Evolutionary conservation across 2,329 filamentous ascomycete genomes (phyloP), one percentile per base, ranked within the genome.

Genomic region (Paecilomyces variotii): DNA sequence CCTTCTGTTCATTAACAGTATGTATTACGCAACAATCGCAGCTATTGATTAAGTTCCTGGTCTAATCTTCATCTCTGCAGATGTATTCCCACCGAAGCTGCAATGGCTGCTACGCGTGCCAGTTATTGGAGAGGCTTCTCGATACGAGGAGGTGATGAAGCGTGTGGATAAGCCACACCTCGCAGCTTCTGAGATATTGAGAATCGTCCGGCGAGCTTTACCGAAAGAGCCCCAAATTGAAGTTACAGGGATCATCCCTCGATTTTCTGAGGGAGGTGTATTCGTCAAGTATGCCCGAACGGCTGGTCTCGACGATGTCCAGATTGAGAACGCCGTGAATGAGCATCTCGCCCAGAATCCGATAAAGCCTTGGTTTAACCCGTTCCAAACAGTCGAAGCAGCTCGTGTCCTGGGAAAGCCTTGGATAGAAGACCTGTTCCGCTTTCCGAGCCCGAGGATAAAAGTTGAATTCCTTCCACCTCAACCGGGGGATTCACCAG

Each of bases 351-450:
- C 82, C 58, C 79, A 90, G 60, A 81, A 87, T 14, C 88, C 87
- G 0, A 83, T 96, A 39, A 90, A 86, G 61, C 92, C 93, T 2
- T 96, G 92, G 89, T 97, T 94, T 78, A 95, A 87, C 65, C 91
- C 91, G 0, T 87, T 96, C 63, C 81, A 84, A 25, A 77, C 82
- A 12, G 87, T 96, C 58, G 82, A 84, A 54, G 85, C 86, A 2
- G 85, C 86, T 26, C 77, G 91, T 5, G 94, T 99, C 2, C 81
- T 85, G 57, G 94, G 94, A 9, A 85, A 87, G 25, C 94, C 94
- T 0, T 99, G 94, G 94, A 82, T 97, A 2, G 94, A 97, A 69
- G 94, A 99, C 70, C 78, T 99, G 28, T 89, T 91, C 65, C 84
- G 91, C 5, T 86, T 91, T 55, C 94, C 94, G 0, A 90, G 87